A percentile compares a stretch with the other conserved stretches of the same genome.
Evolutionary conservation across 1,284 basidiomycete genomes (phyloP).

Genomic region (Irpex sp.): DNA sequence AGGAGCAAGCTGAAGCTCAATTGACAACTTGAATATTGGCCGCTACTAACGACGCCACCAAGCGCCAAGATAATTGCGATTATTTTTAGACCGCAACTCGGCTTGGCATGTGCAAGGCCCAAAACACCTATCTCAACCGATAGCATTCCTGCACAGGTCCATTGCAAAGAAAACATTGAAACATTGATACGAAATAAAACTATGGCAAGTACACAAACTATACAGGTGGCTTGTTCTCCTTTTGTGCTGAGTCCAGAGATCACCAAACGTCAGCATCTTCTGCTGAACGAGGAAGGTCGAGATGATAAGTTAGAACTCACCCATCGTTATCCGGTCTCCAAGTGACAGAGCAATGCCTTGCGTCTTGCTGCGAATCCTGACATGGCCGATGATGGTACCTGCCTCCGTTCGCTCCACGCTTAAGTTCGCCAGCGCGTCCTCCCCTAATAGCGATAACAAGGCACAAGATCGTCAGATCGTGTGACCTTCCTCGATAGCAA

Average conservation of each 20-base stretch:
- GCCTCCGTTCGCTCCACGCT: conserved; percentile 87
- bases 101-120: neutral
- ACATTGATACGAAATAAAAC: neutral
- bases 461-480: neutral
- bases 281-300: neutral
- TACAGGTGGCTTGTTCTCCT: conserved; percentile 51
- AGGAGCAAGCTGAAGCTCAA: neutral
- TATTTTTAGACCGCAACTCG: neutral
- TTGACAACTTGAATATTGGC: neutral
- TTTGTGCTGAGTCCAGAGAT: conserved; percentile 44
- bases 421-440: conserved; percentile 95
- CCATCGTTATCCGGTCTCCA: conserved; percentile 90
- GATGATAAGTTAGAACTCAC: conserved; percentile 37
- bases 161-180: neutral
- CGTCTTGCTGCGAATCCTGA: conserved; percentile 90
- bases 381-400: conserved; percentile 83
- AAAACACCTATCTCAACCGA: neutral
- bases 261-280: conserved; percentile 5
- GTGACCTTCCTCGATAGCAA: neutral
- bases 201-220: conserved; percentile 18
- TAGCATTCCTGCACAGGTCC: neutral
- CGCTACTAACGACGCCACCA: neutral
- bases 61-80: neutral
- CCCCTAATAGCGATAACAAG: conserved; percentile 43
- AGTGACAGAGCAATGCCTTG: conserved; percentile 93